Evolutionary conservation across 768 basidiomycete species (phyloP).

Genomic region (Daedalea quercina): DNA sequence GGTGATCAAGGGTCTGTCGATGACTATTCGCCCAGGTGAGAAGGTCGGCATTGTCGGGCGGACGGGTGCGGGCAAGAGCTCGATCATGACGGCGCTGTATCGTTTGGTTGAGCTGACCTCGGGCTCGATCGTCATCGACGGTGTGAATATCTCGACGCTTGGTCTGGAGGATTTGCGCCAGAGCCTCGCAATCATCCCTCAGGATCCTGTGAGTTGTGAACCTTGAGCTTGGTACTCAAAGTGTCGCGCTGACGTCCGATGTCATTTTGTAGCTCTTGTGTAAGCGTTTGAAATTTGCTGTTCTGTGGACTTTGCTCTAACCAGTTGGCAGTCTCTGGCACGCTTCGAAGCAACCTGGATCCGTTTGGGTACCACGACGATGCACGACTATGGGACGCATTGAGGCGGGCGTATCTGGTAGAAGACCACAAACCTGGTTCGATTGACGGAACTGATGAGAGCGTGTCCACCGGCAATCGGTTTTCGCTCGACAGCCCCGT

Average conservation of each 20-base stretch:
- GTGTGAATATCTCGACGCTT: conserved; percentile 74
- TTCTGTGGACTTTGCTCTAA: not conserved
- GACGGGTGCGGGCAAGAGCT: conserved; percentile 87
- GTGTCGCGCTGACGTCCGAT: not conserved
- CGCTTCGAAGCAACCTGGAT: conserved; percentile 81
- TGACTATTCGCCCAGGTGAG: conserved; percentile 69
- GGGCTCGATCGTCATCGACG: conserved; percentile 76
- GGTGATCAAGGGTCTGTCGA: conserved; percentile 76
- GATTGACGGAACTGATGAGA: conserved; percentile 28
- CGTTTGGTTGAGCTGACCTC: conserved; percentile 75
- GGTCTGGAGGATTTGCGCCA: conserved; percentile 70
- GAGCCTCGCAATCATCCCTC: conserved; percentile 74
- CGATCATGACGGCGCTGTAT: conserved; percentile 84
- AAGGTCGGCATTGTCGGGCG: conserved; percentile 89
- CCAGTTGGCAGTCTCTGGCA: conserved; percentile 57
- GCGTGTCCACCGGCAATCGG: conserved; percentile 38
- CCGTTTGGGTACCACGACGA: conserved; percentile 83
- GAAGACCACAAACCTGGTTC: conserved; percentile 36
- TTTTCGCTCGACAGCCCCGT: conserved; percentile 81
- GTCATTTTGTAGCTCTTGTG: conserved; percentile 36
- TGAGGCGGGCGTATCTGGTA: conserved; percentile 79
- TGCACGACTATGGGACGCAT: conserved; percentile 78
- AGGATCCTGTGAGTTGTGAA: conserved; percentile 56
- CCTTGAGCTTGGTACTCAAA: not conserved
- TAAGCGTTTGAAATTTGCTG: conserved; percentile 20